These are phyloP conservation scores for Royoungia palumana DNA, from an alignment of 768 basidiomycete genomes.

Conservation along the genomic window DNA sequence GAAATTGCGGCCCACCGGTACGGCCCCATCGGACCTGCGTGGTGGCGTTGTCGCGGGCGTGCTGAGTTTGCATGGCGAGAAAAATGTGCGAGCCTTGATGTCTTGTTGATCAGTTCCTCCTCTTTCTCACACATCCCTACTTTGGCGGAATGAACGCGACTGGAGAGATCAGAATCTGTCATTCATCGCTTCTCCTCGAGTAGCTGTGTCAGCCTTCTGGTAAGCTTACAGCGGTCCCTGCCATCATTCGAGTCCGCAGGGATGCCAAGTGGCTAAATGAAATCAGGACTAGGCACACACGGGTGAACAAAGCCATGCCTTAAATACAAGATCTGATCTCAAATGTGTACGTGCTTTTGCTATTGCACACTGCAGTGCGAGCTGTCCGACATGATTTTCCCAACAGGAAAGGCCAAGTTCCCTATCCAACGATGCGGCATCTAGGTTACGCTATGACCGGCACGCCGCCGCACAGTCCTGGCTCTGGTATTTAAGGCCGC, in stretches of 20 bases:
- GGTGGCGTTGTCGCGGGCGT: slow-evolving; percentile 19
- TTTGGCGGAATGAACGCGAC: slow-evolving; percentile 7
- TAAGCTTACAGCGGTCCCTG: slow-evolving; percentile 14
- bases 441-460: slow-evolving; percentile 32
- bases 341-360: slow-evolving; percentile 29
- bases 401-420: slow-evolving; percentile 34
- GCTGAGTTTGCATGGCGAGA: slow-evolving; percentile 17
- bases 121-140: slow-evolving; percentile 23
- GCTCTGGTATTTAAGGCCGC: slow-evolving; percentile 25
- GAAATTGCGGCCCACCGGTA: slow-evolving; percentile 6
- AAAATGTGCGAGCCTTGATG: slow-evolving; percentile 8
- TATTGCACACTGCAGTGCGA: slow-evolving; percentile 30
- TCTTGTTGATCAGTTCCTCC: slow-evolving; percentile 15
- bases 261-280: slow-evolving; percentile 35
- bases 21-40: slow-evolving; percentile 16
- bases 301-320: slow-evolving; percentile 25
- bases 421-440: slow-evolving; percentile 33
- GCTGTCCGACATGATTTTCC: slow-evolving; percentile 32
- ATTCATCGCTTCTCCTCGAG: slow-evolving; percentile 23
- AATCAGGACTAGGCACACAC: slow-evolving; percentile 35
- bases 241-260: slow-evolving; percentile 25
- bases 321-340: slow-evolving; percentile 35
- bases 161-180: slow-evolving; percentile 16
- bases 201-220: slow-evolving; percentile 21
- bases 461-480: slow-evolving; percentile 28